Conservation (phyloP, 2,329 filamentous ascomycete genomes). For the Samsoniella hepiali region DNA sequence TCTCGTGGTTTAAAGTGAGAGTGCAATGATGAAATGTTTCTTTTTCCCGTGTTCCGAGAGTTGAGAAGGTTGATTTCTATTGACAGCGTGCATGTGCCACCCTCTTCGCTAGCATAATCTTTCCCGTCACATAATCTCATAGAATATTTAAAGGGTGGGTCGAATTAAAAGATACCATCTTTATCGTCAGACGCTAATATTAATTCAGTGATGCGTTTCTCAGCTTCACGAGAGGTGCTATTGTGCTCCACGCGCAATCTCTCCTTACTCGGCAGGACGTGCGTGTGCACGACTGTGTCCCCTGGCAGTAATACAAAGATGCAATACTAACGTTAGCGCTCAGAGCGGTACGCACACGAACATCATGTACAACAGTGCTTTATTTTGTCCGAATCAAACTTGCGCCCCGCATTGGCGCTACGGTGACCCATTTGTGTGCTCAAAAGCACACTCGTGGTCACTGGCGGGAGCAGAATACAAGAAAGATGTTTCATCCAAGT, state of each 20-base stretch:
- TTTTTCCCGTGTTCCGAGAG: not conserved
- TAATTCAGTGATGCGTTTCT: not conserved
- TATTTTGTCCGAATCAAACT: not conserved
- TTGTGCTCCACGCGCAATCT: not conserved
- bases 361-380: not conserved
- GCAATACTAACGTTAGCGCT: not conserved
- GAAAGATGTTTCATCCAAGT: not conserved
- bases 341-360: not conserved
- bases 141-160: not conserved
- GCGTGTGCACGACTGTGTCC: not conserved
- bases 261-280: not conserved
- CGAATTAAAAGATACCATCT: too few species aligned
- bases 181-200: not conserved
- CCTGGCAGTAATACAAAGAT: not conserved
- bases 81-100: not conserved
- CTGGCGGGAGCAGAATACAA: not conserved
- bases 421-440: not conserved
- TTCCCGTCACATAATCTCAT: not conserved
- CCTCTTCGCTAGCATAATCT: not conserved
- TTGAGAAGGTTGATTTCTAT: not conserved
- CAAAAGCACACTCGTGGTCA: not conserved
- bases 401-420: not conserved
- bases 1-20: not conserved
- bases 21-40: not conserved
- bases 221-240: not conserved